Evolutionary conservation across 768 basidiomycete species (phyloP).

Genomic region (Amanita exitialis): DNA sequence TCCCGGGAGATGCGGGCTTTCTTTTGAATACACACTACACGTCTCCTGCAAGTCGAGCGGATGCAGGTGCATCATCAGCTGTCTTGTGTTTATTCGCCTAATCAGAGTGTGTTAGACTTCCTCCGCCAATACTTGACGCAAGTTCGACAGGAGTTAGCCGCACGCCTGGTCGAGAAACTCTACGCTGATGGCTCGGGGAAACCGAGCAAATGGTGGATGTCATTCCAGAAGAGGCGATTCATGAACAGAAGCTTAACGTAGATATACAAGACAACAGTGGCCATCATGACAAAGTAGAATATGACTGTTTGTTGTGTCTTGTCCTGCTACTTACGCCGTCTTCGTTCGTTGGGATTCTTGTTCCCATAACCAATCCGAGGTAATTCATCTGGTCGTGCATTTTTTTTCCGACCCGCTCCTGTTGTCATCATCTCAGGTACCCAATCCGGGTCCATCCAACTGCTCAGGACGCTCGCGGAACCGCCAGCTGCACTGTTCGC

Average conservation of each 20-base stretch:
- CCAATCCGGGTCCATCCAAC: constrained; percentile 97
- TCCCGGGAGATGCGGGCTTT: constrained; percentile 96
- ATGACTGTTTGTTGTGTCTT: neutral
- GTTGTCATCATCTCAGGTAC: constrained; percentile 68
- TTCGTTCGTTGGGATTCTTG: constrained; percentile 83
- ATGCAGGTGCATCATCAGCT: constrained; percentile 50
- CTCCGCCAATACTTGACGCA: constrained; percentile 88
- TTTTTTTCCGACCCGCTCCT: constrained; percentile 45
- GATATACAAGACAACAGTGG: constrained; percentile 3
- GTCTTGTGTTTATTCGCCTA: constrained; percentile 3
- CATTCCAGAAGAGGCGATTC: constrained; percentile 95
- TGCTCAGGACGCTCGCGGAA: constrained; percentile 42
- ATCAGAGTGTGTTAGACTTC: constrained; percentile 44
- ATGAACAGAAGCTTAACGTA: constrained; percentile 84
- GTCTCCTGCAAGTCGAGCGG: constrained; percentile 60
- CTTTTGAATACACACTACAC: constrained; percentile 89
- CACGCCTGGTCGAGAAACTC: constrained; percentile 75
- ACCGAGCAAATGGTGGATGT: constrained; percentile 99
- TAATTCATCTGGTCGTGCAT: constrained; percentile 51
- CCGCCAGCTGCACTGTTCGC: constrained; percentile 35
- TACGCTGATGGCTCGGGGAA: constrained; percentile 91
- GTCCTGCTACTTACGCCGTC: constrained; percentile 40
- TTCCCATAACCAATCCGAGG: constrained; percentile 82
- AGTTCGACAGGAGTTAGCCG: constrained; percentile 85
- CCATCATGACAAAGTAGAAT: neutral